Evolutionary conservation across 208 protist species (phyloP).

Genomic region (Acanthamoeba triangularis): DNA sequence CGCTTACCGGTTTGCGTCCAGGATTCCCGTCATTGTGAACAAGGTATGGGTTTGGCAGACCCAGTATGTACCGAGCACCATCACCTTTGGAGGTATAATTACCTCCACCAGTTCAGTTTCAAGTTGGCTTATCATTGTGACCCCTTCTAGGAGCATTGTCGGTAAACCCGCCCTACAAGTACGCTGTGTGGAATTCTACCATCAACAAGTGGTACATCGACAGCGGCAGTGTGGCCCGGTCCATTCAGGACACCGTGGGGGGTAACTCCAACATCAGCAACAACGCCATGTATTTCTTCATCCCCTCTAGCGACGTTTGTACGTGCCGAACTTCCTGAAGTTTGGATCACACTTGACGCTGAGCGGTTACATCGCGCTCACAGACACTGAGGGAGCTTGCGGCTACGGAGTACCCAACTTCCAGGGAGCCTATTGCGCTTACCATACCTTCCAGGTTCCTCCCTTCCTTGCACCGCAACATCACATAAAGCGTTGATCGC

Average conservation of each 20-base stretch:
- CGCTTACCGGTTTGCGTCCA: too few relatives aligned
- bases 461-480: too few relatives aligned
- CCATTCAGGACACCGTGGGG: not conserved
- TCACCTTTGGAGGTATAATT: constrained; percentile 33
- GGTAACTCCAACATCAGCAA: constrained; percentile 1
- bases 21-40: not conserved
- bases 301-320: constrained; percentile 56
- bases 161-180: constrained; percentile 11
- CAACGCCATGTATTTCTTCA: constrained; percentile 54
- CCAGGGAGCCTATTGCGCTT: constrained; percentile 29
- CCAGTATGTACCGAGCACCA: constrained; percentile 3
- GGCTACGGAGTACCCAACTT: constrained; percentile 47
- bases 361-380: too few relatives aligned
- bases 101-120: too few relatives aligned
- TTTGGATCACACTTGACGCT: too few relatives aligned
- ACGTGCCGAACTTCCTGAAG: too few relatives aligned
- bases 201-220: constrained; percentile 7
- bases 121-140: too few relatives aligned
- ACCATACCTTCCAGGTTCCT: constrained; percentile 36
- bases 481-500: too few relatives aligned
- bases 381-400: constrained; percentile 13
- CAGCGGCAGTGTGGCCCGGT: not conserved
- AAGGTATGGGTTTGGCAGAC: constrained; percentile 10
- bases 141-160: constrained; percentile 17
- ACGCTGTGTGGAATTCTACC: constrained; percentile 22